These are phyloP conservation scores for Kluyveromyces lactis DNA, from an alignment of 805 yeast genomes.

Conservation along the genomic window DNA sequence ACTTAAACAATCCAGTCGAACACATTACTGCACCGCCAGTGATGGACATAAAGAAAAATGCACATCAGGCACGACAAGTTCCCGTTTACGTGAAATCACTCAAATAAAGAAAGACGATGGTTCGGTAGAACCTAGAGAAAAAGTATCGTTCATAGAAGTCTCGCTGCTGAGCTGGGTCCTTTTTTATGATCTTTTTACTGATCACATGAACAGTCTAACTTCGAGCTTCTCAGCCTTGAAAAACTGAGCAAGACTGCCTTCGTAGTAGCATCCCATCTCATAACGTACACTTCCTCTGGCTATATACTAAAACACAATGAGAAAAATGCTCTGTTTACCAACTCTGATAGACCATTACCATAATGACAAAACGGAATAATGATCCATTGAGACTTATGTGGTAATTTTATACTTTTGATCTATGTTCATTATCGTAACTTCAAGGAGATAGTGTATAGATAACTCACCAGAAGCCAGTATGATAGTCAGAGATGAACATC, in stretches of 20 bases:
- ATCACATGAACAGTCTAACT: no score
- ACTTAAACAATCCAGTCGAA: conserved; percentile 1
- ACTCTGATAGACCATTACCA: background rate
- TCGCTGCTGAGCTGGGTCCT: no score
- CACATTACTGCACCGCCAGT: no score
- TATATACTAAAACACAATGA: no score
- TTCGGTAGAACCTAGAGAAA: no score
- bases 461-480: conserved; percentile 1
- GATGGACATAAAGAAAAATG: no score
- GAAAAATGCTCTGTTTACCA: background rate
- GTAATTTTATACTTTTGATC: background rate
- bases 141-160: no score
- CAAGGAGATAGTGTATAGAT: background rate
- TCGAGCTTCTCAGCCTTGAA: no score
- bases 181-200: no score
- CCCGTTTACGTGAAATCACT: conserved; percentile 7
- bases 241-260: no score
- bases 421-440: conserved; percentile 4
- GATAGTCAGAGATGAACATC: conserved; percentile 1
- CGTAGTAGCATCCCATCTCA: no score
- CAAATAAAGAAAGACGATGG: conserved; percentile 5
- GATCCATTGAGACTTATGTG: background rate
- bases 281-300: no score
- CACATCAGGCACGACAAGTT: background rate
- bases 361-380: background rate